Conservation (phyloP, 345 rosid genomes). For the Salix arbutifolia region DNA sequence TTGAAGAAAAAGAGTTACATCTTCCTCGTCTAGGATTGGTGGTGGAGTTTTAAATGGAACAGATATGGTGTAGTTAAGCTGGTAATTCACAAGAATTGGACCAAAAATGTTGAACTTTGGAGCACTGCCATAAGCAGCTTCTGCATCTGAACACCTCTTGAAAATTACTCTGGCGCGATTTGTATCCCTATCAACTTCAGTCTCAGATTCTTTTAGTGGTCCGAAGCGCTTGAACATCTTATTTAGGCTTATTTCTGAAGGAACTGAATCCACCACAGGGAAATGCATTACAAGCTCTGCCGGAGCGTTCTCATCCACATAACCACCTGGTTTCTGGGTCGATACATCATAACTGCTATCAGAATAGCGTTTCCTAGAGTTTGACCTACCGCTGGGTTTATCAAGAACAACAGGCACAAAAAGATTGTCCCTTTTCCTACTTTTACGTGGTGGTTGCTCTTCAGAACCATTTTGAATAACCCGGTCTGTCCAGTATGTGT, state of each 20-base stretch:
- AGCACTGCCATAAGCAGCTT: constrained; percentile 76
- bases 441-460: constrained; percentile 54
- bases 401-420: constrained; percentile 48
- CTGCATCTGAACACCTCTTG: constrained; percentile 67
- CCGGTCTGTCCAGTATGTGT: constrained; percentile 93
- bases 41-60: constrained; percentile 48
- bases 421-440: constrained; percentile 39
- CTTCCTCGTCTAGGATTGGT: constrained; percentile 17
- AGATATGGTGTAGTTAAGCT: constrained; percentile 58
- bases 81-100: constrained; percentile 58
- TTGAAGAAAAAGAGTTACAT: constrained; percentile 24
- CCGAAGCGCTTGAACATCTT: constrained; percentile 86
- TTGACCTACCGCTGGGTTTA: constrained; percentile 58
- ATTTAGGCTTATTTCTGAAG: constrained; percentile 65
- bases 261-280: constrained; percentile 56
- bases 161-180: constrained; percentile 89
- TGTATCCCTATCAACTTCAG: constrained; percentile 63
- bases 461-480: constrained; percentile 82
- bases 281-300: constrained; percentile 81
- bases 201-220: constrained; percentile 66
- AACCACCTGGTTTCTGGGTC: constrained; percentile 44
- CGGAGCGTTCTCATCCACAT: constrained; percentile 57
- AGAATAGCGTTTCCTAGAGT: constrained; percentile 54
- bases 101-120: constrained; percentile 76
- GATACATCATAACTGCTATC: constrained; percentile 35